phyloP scores from a whole-genome alignment of 805 yeast genomes.

The Metschnikowia chrysomelidarum region DNA sequence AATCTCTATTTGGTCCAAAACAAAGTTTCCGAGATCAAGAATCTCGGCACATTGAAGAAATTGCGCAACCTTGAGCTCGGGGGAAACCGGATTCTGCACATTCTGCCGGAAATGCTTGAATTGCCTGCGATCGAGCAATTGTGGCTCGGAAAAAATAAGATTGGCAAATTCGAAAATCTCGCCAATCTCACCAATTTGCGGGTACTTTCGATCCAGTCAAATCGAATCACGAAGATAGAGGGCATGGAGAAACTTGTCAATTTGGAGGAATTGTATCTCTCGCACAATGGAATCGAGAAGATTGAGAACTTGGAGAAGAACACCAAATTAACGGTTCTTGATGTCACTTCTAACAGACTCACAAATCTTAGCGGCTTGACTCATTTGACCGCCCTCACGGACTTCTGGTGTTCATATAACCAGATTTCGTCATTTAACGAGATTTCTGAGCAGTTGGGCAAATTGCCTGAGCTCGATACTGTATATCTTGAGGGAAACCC shows the following conservation, averaged over 20 bases:
- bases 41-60: conserved; percentile 53
- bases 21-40: conserved; percentile 69
- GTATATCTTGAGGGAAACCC: conserved; percentile 96
- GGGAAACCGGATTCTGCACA: conserved; percentile 69
- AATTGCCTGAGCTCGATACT: conserved; percentile 67
- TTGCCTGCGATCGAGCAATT: conserved; percentile 64
- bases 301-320: conserved; percentile 79
- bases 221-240: conserved; percentile 72
- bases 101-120: conserved; percentile 53
- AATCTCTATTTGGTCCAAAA: conserved; percentile 87
- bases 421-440: conserved; percentile 65
- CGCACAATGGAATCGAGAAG: conserved; percentile 75
- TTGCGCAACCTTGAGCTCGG: conserved; percentile 82
- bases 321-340: conserved; percentile 65
- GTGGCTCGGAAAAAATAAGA: conserved; percentile 91
- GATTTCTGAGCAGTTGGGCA: conserved; percentile 61
- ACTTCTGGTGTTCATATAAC: conserved; percentile 91
- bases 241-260: conserved; percentile 71
- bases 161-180: conserved; percentile 63
- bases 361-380: conserved; percentile 58
- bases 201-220: conserved; percentile 85
- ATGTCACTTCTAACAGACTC: conserved; percentile 75
- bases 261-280: conserved; percentile 81
- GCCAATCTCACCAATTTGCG: conserved; percentile 57
- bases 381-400: conserved; percentile 73